These are phyloP conservation scores for Penicillium sp. DNA, from an alignment of 2,329 filamentous ascomycete species.

Conservation along the genomic window DNA sequence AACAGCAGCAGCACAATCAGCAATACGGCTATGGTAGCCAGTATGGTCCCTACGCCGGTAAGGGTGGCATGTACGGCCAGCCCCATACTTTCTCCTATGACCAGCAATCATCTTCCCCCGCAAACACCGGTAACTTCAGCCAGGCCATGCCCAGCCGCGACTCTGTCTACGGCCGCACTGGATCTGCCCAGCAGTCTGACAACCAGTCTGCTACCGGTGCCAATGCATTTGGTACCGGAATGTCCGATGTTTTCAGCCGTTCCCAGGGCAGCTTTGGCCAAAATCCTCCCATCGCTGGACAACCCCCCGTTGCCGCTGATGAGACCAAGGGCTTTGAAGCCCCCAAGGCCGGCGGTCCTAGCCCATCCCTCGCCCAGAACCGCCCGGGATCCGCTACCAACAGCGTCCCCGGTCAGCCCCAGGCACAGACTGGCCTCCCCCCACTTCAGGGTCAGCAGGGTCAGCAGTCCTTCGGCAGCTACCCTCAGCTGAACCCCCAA, in stretches of 20 bases:
- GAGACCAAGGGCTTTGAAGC: constrained; percentile 60
- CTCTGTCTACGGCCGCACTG: constrained; percentile 59
- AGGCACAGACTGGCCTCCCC: constrained; percentile 52
- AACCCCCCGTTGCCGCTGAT: constrained; percentile 48
- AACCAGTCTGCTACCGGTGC: constrained; percentile 50
- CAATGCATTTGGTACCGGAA: constrained; percentile 50
- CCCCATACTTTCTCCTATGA: constrained; percentile 58
- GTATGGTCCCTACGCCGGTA: constrained; percentile 53
- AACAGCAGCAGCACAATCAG: constrained; percentile 35
- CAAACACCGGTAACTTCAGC: constrained; percentile 52
- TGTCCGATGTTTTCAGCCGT: constrained; percentile 61
- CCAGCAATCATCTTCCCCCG: constrained; percentile 64
- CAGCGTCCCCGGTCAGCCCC: constrained; percentile 52
- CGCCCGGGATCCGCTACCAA: constrained; percentile 63
- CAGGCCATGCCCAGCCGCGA: constrained; percentile 50
- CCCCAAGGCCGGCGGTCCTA: constrained; percentile 57
- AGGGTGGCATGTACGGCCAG: constrained; percentile 62
- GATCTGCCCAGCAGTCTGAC: constrained; percentile 56
- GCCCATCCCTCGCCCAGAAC: constrained; percentile 61
- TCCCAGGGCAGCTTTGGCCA: constrained; percentile 57
- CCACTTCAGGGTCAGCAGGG: constrained; percentile 53
- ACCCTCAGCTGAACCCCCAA: constrained; percentile 55
- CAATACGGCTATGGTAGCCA: constrained; percentile 57
- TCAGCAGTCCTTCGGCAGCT: constrained; percentile 58
- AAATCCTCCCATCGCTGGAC: constrained; percentile 53